A percentile compares a stretch with the other conserved stretches of the same genome.
Conservation (phyloP, 148 eudicot species). For the Vaccinium vitisidaea region DNA sequence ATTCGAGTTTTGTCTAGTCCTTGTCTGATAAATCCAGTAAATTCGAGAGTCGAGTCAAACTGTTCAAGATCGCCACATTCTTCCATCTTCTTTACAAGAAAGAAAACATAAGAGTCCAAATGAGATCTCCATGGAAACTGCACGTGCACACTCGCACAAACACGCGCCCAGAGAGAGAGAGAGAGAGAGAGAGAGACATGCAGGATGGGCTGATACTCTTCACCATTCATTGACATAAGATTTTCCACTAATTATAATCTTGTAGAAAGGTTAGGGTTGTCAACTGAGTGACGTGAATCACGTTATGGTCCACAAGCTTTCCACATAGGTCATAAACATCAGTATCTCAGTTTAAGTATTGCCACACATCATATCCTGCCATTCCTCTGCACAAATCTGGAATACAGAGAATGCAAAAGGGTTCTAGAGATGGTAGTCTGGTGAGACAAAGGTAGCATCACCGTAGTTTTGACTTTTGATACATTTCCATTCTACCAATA, state of each 20-base stretch:
- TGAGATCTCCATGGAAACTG: not conserved
- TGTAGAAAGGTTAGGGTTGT: not conserved
- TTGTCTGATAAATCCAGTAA: slow-evolving; percentile 22
- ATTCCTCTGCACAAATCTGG: not conserved
- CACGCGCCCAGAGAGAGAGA: not conserved
- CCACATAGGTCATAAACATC: not conserved
- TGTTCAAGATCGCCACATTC: slow-evolving; percentile 55
- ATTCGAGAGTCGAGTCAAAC: slow-evolving; percentile 43
- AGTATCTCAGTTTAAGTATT: not conserved
- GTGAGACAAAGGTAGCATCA: too few species aligned
- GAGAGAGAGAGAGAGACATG: not conserved
- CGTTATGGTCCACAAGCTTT: not conserved
- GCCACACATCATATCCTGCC: too few species aligned
- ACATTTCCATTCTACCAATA: too few species aligned
- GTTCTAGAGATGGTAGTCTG: too few species aligned
- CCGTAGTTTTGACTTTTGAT: too few species aligned
- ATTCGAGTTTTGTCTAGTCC: not conserved
- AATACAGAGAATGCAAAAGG: not conserved
- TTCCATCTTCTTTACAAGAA: slow-evolving; percentile 45
- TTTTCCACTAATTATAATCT: not conserved
- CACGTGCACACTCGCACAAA: not conserved
- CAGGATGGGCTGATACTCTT: not conserved
- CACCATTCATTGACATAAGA: not conserved
- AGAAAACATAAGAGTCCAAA: slow-evolving; percentile 2
- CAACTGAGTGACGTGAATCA: not conserved